Percentiles rank a stretch among this genome's conserved stretches.
Conservation (phyloP, 345 rosid species). For the Sisymbrium altissimum region DNA sequence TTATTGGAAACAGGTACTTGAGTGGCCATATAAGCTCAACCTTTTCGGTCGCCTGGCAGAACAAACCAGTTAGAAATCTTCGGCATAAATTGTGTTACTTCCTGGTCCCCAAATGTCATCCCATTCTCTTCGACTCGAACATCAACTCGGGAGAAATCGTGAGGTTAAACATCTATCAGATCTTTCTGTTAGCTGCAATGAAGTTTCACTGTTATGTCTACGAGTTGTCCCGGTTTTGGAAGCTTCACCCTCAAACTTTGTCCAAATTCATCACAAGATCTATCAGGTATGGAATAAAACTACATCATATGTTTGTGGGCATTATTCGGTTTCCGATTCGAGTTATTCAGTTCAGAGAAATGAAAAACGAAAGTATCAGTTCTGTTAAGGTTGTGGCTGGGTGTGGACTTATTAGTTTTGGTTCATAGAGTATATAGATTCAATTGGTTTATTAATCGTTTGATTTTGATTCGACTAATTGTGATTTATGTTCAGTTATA, state of each 20-base stretch:
- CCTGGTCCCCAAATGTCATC: conserved; percentile 74
- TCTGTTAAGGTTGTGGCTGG: too few relatives aligned
- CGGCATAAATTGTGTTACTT: conserved; percentile 46
- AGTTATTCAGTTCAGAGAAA: too few relatives aligned
- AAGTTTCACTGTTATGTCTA: conserved; percentile 68
- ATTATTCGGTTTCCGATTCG: neutral
- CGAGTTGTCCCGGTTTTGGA: conserved; percentile 53
- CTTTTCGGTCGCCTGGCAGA: conserved; percentile 61
- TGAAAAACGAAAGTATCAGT: too few relatives aligned
- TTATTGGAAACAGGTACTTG: conserved; percentile 55
- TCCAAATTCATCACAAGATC: conserved; percentile 45
- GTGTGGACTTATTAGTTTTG: too few relatives aligned
- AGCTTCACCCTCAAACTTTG: conserved; percentile 34
- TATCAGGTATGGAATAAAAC: conserved; percentile 46
- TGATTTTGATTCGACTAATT: neutral
- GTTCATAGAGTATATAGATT: too few relatives aligned
- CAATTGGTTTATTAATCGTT: neutral
- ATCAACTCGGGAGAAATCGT: conserved; percentile 64
- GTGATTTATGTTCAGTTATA: neutral
- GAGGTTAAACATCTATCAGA: conserved; percentile 79
- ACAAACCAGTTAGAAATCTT: conserved; percentile 44
- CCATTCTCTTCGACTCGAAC: conserved; percentile 72
- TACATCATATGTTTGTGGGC: neutral
- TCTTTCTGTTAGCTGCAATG: conserved; percentile 76
- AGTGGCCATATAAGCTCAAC: conserved; percentile 57